Evolutionary conservation across 169 alveolate species (phyloP), one percentile per base, ranked within the genome.

Genomic region (Plasmodium gallinaceum): DNA sequence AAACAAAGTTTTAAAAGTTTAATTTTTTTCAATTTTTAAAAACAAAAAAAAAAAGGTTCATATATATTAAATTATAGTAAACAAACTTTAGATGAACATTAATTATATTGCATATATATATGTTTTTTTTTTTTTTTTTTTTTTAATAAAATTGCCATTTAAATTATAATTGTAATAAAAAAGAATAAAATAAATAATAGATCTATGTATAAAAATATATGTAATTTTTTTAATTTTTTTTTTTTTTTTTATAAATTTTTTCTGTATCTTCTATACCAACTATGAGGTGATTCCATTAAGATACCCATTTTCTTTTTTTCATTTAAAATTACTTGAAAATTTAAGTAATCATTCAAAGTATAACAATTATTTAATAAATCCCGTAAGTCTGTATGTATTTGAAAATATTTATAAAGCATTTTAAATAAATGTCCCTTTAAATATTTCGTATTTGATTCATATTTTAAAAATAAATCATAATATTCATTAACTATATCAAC

Each of bases 261-360:
- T 58, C 89, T 78, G 48, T 78, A 78, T 43, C 89, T 64, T 54
- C 89, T 65, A 45, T 78, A 78, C 89, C 89, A 78, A 65, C 89
- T 78, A 43, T 64, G 69, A 16, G 80, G 14, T 2, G 80, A 48
- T 45, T 78, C 89, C 12, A 52, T 66, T 43, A 78, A 60, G 26
- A 46, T 42, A 14, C 76, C 76, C 18, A 12, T 2, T 10, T 54
- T 78, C 69, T 37, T 78, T 48, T 52, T 78, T 45, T 78, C 60
- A 37, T 78, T 78, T 43, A 78, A 51, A 20, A 48, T 9, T 16
- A 45, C 51, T 18, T 43, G 66, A 78, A 78, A 78, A 43, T 37
- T 62, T 65, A 78, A 51, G 66, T 78, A 78, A 57, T 78, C 80
- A 78, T 65, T 69, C 16, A 78, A 24, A 4, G 76, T 14, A 66